Evolutionary conservation across 495 filamentous ascomycete genomes (phyloP).

Genomic region (Talaromyces liani): DNA sequence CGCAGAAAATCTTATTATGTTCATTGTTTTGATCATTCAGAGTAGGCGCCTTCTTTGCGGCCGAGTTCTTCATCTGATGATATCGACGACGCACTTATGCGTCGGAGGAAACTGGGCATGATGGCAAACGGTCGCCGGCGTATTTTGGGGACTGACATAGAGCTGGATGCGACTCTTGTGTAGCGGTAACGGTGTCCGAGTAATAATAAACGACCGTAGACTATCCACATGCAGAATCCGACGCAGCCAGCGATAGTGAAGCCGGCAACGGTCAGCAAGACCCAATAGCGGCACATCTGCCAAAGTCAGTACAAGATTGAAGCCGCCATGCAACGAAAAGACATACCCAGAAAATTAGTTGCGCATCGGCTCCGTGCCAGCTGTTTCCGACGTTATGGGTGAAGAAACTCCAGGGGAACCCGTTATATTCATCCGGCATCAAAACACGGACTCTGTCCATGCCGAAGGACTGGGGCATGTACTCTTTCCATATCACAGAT

Average conservation of each 20-base stretch:
- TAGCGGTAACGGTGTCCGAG: slow-evolving; percentile 39
- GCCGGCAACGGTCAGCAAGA: slow-evolving; percentile 58
- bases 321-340: not conserved
- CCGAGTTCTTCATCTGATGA: slow-evolving; percentile 33
- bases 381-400: slow-evolving; percentile 65
- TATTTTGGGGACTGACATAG: slow-evolving; percentile 25
- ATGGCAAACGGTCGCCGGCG: slow-evolving; percentile 25
- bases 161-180: slow-evolving; percentile 24
- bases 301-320: not conserved
- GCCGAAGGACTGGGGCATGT: slow-evolving; percentile 40
- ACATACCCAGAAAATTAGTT: slow-evolving; percentile 67
- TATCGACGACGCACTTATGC: slow-evolving; percentile 38
- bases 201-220: slow-evolving; percentile 42
- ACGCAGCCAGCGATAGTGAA: slow-evolving; percentile 53
- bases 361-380: slow-evolving; percentile 71
- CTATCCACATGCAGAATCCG: slow-evolving; percentile 50
- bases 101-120: slow-evolving; percentile 33
- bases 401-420: slow-evolving; percentile 70
- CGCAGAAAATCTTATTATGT: not conserved
- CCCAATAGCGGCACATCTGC: slow-evolving; percentile 64
- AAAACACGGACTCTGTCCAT: slow-evolving; percentile 44
- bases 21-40: slow-evolving; percentile 23
- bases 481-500: slow-evolving; percentile 78
- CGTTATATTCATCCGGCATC: slow-evolving; percentile 62
- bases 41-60: slow-evolving; percentile 31